phyloP scores from a whole-genome alignment of 257 asterid genomes.

The Penstemon newberryi region DNA sequence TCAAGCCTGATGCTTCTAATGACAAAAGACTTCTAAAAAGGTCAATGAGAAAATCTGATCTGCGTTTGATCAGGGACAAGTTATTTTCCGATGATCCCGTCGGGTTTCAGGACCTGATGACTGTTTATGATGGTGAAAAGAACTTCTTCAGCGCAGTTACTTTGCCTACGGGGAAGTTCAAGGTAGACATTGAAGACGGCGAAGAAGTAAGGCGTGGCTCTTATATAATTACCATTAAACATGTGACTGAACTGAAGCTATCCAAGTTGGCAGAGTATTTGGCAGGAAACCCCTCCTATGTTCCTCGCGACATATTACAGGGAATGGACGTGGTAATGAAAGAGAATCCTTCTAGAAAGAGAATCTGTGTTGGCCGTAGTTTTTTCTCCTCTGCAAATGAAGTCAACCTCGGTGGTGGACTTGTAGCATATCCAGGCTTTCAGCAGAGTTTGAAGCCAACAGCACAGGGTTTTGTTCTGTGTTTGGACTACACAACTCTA shows the following conservation, averaged over 20 bases:
- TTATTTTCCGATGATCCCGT: constrained; percentile 32
- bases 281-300: constrained; percentile 30
- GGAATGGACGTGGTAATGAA: constrained; percentile 76
- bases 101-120: constrained; percentile 28
- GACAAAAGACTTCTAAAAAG: constrained; percentile 32
- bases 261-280: constrained; percentile 53
- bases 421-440: constrained; percentile 59
- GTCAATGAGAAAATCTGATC: constrained; percentile 37
- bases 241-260: constrained; percentile 44
- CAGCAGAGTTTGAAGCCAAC: constrained; percentile 66
- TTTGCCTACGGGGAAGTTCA: constrained; percentile 43
- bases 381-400: constrained; percentile 33
- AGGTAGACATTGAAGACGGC: constrained; percentile 43
- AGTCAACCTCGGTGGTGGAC: constrained; percentile 45
- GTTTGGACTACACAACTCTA: constrained; percentile 59
- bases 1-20: constrained; percentile 34
- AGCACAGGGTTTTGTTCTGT: constrained; percentile 50
- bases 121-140: constrained; percentile 69
- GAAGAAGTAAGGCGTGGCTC: constrained; percentile 38
- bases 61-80: constrained; percentile 44
- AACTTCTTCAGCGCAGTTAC: constrained; percentile 54
- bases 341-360: constrained; percentile 53
- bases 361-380: constrained; percentile 46
- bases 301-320: constrained; percentile 64
- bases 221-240: constrained; percentile 41